These are phyloP conservation scores for Paramarasmius palmivorus DNA, from an alignment of 1,284 basidiomycete species.

Conservation along the genomic window DNA sequence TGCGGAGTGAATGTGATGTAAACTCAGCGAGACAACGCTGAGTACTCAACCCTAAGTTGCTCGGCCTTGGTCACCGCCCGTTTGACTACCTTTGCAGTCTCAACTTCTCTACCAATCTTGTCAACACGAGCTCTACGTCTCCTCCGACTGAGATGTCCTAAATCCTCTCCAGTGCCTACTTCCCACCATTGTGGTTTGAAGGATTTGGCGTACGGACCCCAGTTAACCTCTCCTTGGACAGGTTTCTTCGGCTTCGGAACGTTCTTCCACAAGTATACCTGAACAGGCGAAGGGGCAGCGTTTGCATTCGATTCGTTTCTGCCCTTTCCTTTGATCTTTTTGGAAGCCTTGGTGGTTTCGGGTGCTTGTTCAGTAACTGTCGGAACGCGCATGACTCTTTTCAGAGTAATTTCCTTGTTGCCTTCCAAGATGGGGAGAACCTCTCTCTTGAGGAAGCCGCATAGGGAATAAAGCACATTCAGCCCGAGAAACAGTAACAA, in stretches of 20 bases:
- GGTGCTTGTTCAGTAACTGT: slow-evolving; percentile 25
- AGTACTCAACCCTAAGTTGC: no score
- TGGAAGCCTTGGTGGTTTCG: slow-evolving; percentile 20
- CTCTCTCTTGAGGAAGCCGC: slow-evolving; percentile 58
- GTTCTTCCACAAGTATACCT: background rate
- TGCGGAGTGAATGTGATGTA: no score
- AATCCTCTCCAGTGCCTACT: background rate
- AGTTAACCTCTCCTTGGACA: background rate
- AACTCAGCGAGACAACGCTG: no score
- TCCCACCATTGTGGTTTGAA: background rate
- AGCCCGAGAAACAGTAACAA: background rate
- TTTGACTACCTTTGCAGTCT: no score
- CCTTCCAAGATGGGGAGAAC: slow-evolving; percentile 50
- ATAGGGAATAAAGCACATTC: background rate
- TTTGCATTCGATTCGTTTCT: no score
- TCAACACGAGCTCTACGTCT: background rate
- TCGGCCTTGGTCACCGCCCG: no score
- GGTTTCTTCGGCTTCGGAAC: background rate
- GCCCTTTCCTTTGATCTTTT: slow-evolving; percentile 25
- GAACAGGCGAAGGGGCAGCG: slow-evolving; percentile 12
- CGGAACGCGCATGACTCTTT: slow-evolving; percentile 35
- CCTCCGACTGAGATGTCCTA: background rate
- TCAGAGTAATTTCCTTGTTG: slow-evolving; percentile 42
- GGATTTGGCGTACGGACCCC: background rate
- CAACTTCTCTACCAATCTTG: background rate